These are phyloP conservation scores for Xylariomycetidae sp. DNA, from an alignment of 2,329 filamentous ascomycete genomes.

Conservation along the genomic window DNA sequence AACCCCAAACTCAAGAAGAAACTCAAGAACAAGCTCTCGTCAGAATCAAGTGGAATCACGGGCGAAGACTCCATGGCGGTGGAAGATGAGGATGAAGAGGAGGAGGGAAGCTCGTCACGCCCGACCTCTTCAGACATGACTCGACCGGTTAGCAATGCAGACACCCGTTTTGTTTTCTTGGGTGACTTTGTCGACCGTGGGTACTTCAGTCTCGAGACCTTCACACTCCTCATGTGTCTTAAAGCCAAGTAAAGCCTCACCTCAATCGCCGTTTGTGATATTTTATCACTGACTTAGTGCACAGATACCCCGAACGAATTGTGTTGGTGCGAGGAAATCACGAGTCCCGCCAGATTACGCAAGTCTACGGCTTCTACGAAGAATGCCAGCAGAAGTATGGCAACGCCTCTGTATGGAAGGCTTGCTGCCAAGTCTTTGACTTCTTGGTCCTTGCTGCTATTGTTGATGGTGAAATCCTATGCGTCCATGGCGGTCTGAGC, in stretches of 20 bases:
- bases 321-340: constrained; percentile 97
- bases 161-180: constrained; percentile 56
- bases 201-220: constrained; percentile 96
- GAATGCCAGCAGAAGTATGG: constrained; percentile 98
- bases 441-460: constrained; percentile 95
- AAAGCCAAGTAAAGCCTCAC: constrained; percentile 58
- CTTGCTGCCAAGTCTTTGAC: constrained; percentile 99
- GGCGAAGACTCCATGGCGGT: constrained; percentile 42
- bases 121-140: constrained; percentile 23
- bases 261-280: constrained; percentile 1
- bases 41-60: constrained; percentile 43
- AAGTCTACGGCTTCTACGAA: constrained; percentile 98
- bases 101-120: constrained; percentile 27
- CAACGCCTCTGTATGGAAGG: constrained; percentile 99
- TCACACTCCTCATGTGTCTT: constrained; percentile 92
- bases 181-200: constrained; percentile 97
- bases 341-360: constrained; percentile 94
- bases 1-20: constrained; percentile 84
- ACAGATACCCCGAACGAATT: constrained; percentile 90
- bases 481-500: constrained; percentile 87
- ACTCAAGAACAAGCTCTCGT: constrained; percentile 60
- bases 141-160: constrained; percentile 29
- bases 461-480: constrained; percentile 97
- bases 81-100: constrained; percentile 40
- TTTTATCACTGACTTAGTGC: constrained; percentile 17